Evolutionary conservation across 257 asterid species (phyloP).

Genomic region (Primulina tabacum): DNA sequence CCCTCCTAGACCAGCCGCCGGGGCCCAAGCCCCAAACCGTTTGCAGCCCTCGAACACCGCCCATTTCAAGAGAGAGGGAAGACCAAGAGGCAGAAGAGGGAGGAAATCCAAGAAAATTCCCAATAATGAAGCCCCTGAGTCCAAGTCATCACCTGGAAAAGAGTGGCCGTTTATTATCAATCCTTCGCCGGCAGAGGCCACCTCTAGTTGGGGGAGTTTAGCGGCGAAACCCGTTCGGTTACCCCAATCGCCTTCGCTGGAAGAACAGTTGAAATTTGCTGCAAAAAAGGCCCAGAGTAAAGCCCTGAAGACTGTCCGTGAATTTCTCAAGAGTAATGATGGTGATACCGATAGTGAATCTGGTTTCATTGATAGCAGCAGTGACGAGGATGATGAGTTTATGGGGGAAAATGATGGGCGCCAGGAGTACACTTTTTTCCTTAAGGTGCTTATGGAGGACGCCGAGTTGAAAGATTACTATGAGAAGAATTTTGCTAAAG

Average conservation of each 20-base stretch:
- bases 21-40: slow-evolving; percentile 10
- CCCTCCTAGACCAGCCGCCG: slow-evolving; percentile 44
- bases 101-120: slow-evolving; percentile 11
- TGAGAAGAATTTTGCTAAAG: slow-evolving; percentile 42
- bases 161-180: slow-evolving; percentile 62
- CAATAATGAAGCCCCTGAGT: slow-evolving; percentile 15
- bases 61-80: slow-evolving; percentile 35
- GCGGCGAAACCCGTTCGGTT: slow-evolving; percentile 21
- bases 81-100: background rate
- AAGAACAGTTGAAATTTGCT: slow-evolving; percentile 30
- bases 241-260: slow-evolving; percentile 32
- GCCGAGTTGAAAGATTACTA: slow-evolving; percentile 46
- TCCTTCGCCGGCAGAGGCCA: slow-evolving; percentile 32
- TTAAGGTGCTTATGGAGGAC: slow-evolving; percentile 48
- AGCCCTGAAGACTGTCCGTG: slow-evolving; percentile 38
- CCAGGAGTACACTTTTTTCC: slow-evolving; percentile 36
- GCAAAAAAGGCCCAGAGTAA: slow-evolving; percentile 41
- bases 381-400: slow-evolving; percentile 42
- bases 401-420: slow-evolving; percentile 37
- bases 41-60: slow-evolving; percentile 35
- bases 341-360: slow-evolving; percentile 23
- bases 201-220: slow-evolving; percentile 34
- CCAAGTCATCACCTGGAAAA: slow-evolving; percentile 30
- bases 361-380: slow-evolving; percentile 32
- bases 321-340: slow-evolving; percentile 29